phyloP scores from a whole-genome alignment of 1,139 yeast species.

The Lodderomyces metapsilosis region DNA sequence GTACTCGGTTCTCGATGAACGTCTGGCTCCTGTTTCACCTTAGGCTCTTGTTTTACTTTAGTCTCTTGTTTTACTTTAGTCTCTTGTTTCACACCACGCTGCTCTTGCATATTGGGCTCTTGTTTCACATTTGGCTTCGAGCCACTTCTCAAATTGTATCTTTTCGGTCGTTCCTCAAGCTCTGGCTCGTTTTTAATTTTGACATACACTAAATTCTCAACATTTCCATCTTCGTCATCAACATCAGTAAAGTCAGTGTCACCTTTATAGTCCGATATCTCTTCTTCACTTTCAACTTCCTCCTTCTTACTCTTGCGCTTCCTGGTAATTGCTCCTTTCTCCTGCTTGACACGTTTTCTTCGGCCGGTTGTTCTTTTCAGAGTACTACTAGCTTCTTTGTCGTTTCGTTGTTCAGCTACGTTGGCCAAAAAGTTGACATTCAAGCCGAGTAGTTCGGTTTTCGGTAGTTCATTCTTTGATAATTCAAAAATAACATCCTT shows the following conservation, averaged over 20 bases:
- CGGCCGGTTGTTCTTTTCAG: background rate
- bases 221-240: conserved; percentile 6
- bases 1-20: background rate
- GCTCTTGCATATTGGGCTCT: too few species aligned
- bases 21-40: conserved; percentile 5
- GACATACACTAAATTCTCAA: background rate
- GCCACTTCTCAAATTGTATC: background rate
- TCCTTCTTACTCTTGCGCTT: background rate
- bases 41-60: background rate
- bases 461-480: conserved; percentile 5
- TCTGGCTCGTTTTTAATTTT: conserved; percentile 3
- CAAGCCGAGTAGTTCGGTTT: conserved; percentile 10
- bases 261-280: background rate
- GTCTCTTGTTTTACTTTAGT: conserved; percentile 3
- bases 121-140: background rate
- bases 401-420: background rate
- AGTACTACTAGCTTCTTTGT: background rate
- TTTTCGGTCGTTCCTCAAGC: background rate
- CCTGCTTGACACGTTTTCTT: conserved; percentile 3
- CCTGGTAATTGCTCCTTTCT: conserved; percentile 2
- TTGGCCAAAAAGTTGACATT: conserved; percentile 9
- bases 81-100: too few species aligned
- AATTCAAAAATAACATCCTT: conserved; percentile 37
- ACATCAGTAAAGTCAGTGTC: conserved; percentile 2
- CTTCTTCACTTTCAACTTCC: conserved; percentile 2